A percentile compares a stretch with the other conserved stretches of the same genome.
phyloP scores from a whole-genome alignment of 257 asterid genomes.

The Avicennia marina region DNA sequence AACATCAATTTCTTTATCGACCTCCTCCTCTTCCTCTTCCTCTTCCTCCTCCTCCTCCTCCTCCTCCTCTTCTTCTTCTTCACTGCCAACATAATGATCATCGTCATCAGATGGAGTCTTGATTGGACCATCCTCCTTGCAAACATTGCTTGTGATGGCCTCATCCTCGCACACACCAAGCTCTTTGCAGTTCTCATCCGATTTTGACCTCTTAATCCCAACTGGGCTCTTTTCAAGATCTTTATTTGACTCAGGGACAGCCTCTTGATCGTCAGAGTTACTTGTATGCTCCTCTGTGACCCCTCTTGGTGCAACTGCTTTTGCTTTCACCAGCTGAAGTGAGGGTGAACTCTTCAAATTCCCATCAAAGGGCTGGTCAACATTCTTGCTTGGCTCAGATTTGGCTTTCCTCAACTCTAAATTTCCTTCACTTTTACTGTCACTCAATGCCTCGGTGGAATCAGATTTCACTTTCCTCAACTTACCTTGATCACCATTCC shows the following conservation, averaged over 20 bases:
- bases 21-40: slow-evolving; percentile 21
- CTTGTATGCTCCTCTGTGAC: slow-evolving; percentile 15
- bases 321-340: slow-evolving; percentile 27
- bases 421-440: slow-evolving; percentile 7
- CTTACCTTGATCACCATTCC: slow-evolving; percentile 7
- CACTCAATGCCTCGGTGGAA: background rate
- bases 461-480: slow-evolving; percentile 39
- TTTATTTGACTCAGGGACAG: slow-evolving; percentile 1
- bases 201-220: slow-evolving; percentile 27
- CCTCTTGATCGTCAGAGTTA: background rate
- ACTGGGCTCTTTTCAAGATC: slow-evolving; percentile 15
- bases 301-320: slow-evolving; percentile 14
- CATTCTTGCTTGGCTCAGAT: slow-evolving; percentile 24
- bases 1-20: slow-evolving; percentile 27
- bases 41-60: slow-evolving; percentile 28
- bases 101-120: slow-evolving; percentile 28
- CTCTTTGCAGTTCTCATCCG: slow-evolving; percentile 40
- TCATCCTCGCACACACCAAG: slow-evolving; percentile 46
- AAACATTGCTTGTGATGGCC: slow-evolving; percentile 36
- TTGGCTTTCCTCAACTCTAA: slow-evolving; percentile 20
- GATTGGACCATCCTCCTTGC: slow-evolving; percentile 14
- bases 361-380: slow-evolving; percentile 8
- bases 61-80: too few species aligned
- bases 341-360: slow-evolving; percentile 10
- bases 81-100: too few species aligned